Evolutionary conservation across 371 early-diverging fungal species (phyloP).

Genomic region (Rhizopus arrhizus): DNA sequence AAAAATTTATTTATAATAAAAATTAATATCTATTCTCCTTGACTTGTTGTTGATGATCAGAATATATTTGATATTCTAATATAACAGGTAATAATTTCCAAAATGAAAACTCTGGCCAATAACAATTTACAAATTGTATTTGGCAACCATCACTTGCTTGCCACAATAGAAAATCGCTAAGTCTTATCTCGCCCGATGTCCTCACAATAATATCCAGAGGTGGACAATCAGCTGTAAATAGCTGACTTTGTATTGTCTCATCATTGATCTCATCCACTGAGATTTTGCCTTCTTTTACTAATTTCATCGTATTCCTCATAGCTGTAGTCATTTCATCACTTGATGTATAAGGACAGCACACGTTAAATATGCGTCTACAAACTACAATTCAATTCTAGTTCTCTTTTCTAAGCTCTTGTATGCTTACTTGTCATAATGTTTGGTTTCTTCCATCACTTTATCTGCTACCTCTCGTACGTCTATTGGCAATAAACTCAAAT

Average conservation of each 20-base stretch:
- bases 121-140: constrained; percentile 83
- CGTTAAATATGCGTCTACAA: constrained; percentile 77
- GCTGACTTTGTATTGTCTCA: constrained; percentile 59
- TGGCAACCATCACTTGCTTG: constrained; percentile 77
- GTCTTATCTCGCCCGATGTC: constrained; percentile 95
- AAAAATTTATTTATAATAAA: not conserved
- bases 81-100: constrained; percentile 83
- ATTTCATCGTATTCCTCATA: constrained; percentile 52
- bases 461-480: constrained; percentile 66
- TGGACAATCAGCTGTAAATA: constrained; percentile 75
- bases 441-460: constrained; percentile 70
- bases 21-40: constrained; percentile 5
- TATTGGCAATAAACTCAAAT: constrained; percentile 66
- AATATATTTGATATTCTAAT: constrained; percentile 76
- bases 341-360: constrained; percentile 97
- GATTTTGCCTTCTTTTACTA: constrained; percentile 59
- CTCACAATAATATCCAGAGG: constrained; percentile 94
- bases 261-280: constrained; percentile 64
- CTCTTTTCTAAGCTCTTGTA: constrained; percentile 23
- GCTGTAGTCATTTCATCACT: constrained; percentile 87
- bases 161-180: constrained; percentile 98
- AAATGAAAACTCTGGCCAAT: constrained; percentile 96
- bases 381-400: constrained; percentile 9
- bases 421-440: constrained; percentile 64
- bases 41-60: constrained; percentile 30